These are phyloP conservation scores for Silene uniflora DNA, from an alignment of 148 eudicot species.

Conservation along the genomic window DNA sequence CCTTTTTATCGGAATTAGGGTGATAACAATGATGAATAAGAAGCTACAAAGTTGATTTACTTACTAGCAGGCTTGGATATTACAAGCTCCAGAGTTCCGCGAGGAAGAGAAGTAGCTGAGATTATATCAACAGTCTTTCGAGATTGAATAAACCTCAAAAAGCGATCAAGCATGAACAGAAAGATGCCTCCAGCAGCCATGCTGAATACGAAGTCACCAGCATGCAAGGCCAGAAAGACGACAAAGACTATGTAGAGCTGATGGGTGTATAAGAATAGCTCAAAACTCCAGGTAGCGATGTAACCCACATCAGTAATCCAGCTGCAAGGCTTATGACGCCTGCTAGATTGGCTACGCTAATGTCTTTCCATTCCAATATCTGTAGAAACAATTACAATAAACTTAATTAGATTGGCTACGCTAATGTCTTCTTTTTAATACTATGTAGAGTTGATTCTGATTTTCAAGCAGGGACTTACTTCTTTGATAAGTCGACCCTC, in stretches of 20 bases:
- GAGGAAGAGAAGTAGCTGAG: slow-evolving; percentile 67
- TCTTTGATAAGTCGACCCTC: slow-evolving; percentile 41
- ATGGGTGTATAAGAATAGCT: slow-evolving; percentile 85
- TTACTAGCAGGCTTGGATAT: slow-evolving; percentile 73
- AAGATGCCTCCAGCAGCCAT: slow-evolving; percentile 68
- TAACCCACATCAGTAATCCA: slow-evolving; percentile 82
- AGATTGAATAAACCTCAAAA: slow-evolving; percentile 74
- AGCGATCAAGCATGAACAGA: slow-evolving; percentile 83
- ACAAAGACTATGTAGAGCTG: slow-evolving; percentile 74
- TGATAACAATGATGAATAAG: neutral
- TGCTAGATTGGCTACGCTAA: slow-evolving; percentile 63
- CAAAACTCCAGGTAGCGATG: slow-evolving; percentile 65
- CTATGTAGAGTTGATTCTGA: neutral
- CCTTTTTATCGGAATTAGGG: no score
- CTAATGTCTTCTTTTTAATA: no score
- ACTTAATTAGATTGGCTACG: neutral
- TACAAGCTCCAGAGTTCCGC: slow-evolving; percentile 69
- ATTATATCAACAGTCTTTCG: slow-evolving; percentile 60
- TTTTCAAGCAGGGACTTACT: slow-evolving; percentile 35
- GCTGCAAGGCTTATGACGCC: slow-evolving; percentile 74
- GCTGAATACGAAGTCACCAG: slow-evolving; percentile 64
- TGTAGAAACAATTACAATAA: slow-evolving; percentile 26
- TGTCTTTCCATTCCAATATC: slow-evolving; percentile 57
- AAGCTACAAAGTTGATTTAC: slow-evolving; percentile 1
- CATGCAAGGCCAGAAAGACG: slow-evolving; percentile 70